A percentile compares a stretch with the other conserved stretches of the same genome.
phyloP scores from a whole-genome alignment of 139 green algal species.

The Chlorella ohadii region DNA sequence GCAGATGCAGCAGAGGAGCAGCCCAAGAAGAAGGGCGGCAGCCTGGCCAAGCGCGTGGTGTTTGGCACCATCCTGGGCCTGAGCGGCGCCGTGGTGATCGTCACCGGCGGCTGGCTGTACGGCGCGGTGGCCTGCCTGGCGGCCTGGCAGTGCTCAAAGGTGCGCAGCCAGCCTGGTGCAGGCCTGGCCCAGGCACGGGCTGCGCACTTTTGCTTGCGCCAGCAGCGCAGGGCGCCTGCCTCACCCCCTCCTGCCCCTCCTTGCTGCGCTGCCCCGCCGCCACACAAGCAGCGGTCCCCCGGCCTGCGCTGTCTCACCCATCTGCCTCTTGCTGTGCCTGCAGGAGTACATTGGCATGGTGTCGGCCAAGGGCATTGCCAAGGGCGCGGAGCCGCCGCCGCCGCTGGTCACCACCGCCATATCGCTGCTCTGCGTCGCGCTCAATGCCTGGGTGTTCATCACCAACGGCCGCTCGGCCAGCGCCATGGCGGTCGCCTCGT shows the following conservation, averaged over 20 bases:
- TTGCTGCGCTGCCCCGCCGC: background rate
- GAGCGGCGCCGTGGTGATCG: slow-evolving; percentile 63
- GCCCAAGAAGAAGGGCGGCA: slow-evolving; percentile 34
- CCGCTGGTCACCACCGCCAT: slow-evolving; percentile 66
- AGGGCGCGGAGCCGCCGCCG: slow-evolving; percentile 73
- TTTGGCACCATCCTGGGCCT: slow-evolving; percentile 72
- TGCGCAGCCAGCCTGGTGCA: background rate
- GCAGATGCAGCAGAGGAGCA: background rate
- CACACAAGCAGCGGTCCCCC: background rate
- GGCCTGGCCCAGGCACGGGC: background rate
- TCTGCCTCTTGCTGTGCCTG: background rate
- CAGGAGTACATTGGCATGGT: slow-evolving; percentile 69
- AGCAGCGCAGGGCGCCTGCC: too few relatives aligned
- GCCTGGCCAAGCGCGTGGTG: slow-evolving; percentile 64
- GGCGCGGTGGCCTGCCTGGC: slow-evolving; percentile 70
- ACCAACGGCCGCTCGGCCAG: slow-evolving; percentile 19
- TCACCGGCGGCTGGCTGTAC: slow-evolving; percentile 62
- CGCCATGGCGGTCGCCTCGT: slow-evolving; percentile 75
- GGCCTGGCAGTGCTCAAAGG: slow-evolving; percentile 72
- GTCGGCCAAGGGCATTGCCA: slow-evolving; percentile 46
- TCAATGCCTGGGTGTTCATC: slow-evolving; percentile 64
- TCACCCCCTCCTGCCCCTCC: background rate
- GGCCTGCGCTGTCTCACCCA: background rate
- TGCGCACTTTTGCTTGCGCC: background rate
- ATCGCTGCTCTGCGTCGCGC: slow-evolving; percentile 74